These are phyloP conservation scores for Colletotrichum camelliae DNA, from an alignment of 2,329 filamentous ascomycete genomes.

Conservation along the genomic window DNA sequence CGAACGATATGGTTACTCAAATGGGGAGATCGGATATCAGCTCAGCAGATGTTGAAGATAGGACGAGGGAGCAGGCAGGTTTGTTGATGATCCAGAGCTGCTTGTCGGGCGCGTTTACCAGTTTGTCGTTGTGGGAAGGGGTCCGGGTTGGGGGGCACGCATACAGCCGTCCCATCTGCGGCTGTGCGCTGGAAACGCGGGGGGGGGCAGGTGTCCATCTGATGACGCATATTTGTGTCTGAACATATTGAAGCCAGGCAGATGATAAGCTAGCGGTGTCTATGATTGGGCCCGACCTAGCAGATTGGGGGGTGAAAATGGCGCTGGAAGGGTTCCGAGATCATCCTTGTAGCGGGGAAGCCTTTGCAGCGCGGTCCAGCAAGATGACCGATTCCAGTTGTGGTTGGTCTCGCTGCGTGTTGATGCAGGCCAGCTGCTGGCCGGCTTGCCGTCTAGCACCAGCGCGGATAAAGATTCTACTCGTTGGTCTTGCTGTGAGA, in stretches of 20 bases:
- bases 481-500: neutral
- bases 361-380: neutral
- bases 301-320: neutral
- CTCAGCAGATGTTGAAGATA: neutral
- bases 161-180: neutral
- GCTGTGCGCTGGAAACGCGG: slow-evolving; percentile 1
- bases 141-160: neutral
- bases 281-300: neutral
- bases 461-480: neutral
- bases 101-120: neutral
- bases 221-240: slow-evolving; percentile 9
- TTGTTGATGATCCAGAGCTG: neutral
- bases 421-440: neutral
- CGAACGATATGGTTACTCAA: neutral
- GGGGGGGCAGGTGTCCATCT: neutral
- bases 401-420: neutral
- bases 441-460: neutral
- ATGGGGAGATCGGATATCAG: neutral
- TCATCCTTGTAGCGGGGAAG: slow-evolving; percentile 6
- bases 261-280: neutral
- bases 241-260: neutral
- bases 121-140: neutral
- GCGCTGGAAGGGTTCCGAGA: neutral
- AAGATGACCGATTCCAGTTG: neutral
- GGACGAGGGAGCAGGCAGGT: neutral